phyloP scores from a whole-genome alignment of 164 flowering plant species.

The Malania oleifera region DNA sequence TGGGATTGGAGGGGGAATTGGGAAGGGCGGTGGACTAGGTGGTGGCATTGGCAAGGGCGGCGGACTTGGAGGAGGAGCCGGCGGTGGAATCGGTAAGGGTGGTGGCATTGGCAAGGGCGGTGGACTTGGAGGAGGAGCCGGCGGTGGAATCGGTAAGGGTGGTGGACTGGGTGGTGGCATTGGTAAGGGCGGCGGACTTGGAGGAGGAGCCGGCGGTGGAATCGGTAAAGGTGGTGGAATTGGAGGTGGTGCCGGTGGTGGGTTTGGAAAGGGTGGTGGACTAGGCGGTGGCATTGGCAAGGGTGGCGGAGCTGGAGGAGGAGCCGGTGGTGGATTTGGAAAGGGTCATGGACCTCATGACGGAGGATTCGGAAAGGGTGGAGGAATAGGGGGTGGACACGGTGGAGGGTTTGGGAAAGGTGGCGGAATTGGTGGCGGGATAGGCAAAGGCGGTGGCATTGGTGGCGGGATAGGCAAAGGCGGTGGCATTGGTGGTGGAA shows the following conservation, averaged over 20 bases:
- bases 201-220: conserved; percentile 13
- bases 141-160: conserved; percentile 20
- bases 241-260: conserved; percentile 16
- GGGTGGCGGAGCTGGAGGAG: conserved; percentile 21
- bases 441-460: conserved; percentile 14
- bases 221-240: conserved; percentile 11
- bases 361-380: conserved; percentile 16
- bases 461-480: conserved; percentile 2
- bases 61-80: conserved; percentile 9
- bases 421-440: conserved; percentile 22
- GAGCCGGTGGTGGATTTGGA: background rate
- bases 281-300: background rate
- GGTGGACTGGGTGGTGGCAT: conserved; percentile 14
- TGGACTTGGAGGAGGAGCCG: conserved; percentile 15
- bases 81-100: conserved; percentile 7
- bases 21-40: conserved; percentile 12
- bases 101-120: conserved; percentile 11
- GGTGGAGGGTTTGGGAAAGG: conserved; percentile 21
- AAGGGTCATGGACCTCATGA: background rate
- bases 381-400: conserved; percentile 28
- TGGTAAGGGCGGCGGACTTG: conserved; percentile 23
- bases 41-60: background rate
- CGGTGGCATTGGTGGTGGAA: background rate
- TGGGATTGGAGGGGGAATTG: conserved; percentile 16
- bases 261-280: conserved; percentile 17